Conservation (phyloP, 495 filamentous ascomycete genomes). For the Tetracladium setigerum region DNA sequence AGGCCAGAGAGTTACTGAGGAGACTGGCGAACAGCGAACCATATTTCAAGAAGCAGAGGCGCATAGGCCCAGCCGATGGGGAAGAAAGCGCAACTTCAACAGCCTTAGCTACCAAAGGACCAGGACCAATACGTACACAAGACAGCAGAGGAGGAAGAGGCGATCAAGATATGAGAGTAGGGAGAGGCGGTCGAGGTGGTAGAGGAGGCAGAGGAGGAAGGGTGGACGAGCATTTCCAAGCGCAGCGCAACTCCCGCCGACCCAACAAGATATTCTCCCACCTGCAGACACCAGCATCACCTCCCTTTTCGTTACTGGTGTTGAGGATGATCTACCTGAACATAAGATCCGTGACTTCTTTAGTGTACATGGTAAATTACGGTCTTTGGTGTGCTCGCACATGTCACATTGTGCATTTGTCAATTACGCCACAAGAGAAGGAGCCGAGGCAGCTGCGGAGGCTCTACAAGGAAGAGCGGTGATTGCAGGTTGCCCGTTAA, state of each 20-base stretch:
- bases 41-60: constrained; percentile 79
- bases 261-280: constrained; percentile 73
- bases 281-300: constrained; percentile 78
- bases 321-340: constrained; percentile 94
- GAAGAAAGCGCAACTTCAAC: constrained; percentile 31
- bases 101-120: constrained; percentile 41
- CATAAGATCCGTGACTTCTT: constrained; percentile 87
- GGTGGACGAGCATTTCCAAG: constrained; percentile 60
- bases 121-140: constrained; percentile 64
- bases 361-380: constrained; percentile 74
- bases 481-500: constrained; percentile 74
- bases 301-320: constrained; percentile 87
- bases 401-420: constrained; percentile 95
- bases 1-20: constrained; percentile 80
- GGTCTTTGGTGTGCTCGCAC: constrained; percentile 88
- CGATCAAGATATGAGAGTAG: no score
- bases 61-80: constrained; percentile 51
- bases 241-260: constrained; percentile 67
- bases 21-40: constrained; percentile 86
- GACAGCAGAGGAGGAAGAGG: constrained; percentile 49
- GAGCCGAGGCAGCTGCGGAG: constrained; percentile 75
- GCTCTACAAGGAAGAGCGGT: constrained; percentile 84
- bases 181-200: constrained; percentile 30
- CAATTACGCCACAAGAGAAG: constrained; percentile 78
- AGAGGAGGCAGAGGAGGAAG: constrained; percentile 37